Evolutionary conservation across 495 filamentous ascomycete genomes (phyloP), one percentile per base, ranked within the genome.

Genomic region (Aspergillus nidulans): DNA sequence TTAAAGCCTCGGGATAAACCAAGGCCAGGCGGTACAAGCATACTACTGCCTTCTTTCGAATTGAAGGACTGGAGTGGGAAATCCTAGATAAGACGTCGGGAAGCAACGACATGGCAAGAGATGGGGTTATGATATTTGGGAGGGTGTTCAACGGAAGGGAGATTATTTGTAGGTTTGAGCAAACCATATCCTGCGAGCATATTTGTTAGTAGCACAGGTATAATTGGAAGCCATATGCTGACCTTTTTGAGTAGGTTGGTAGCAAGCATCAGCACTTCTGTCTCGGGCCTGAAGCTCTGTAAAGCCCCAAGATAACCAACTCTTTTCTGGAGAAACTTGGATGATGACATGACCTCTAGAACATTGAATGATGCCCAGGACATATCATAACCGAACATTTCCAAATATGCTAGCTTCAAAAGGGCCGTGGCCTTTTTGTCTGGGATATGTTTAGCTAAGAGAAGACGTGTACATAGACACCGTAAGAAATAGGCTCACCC

Each of bases 351-450:
- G 69, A 98, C 94, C 72, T 98, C 94, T 28, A 98, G 85, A 12
- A 97, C 94, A 68, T 97, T 89, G 69, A 98, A 98, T 8, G 91
- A 90, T 18, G 95, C 94, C 94, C 94, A 98, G 0, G 94, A 97
- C 94, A 98, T 98, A 72, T 98, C 94, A 64, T 98, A 89, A 10
- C 94, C 94, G 65, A 96, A 91, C 94, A 98, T 98, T 69, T 98
- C 94, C 56, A 98, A 81, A 67, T 98, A 98, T 34, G 95, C 85
- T 52, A 98, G 78, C 73, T 98, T 98, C 62, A 98, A 73, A 28
- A 97, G 78, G 36, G 94, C 95, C 9, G 91, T 97, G 10, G 94
- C 90, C 77, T 98, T 98, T 68, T 95, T 81, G 71, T 98, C 92
- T 92, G 47, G 52, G n/a, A 10, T 16, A 34, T 51, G 4, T 20